Evolutionary conservation across 2,329 filamentous ascomycete species (phyloP), one percentile per base, ranked within the genome.

Genomic region (Aspergillus awamori): DNA sequence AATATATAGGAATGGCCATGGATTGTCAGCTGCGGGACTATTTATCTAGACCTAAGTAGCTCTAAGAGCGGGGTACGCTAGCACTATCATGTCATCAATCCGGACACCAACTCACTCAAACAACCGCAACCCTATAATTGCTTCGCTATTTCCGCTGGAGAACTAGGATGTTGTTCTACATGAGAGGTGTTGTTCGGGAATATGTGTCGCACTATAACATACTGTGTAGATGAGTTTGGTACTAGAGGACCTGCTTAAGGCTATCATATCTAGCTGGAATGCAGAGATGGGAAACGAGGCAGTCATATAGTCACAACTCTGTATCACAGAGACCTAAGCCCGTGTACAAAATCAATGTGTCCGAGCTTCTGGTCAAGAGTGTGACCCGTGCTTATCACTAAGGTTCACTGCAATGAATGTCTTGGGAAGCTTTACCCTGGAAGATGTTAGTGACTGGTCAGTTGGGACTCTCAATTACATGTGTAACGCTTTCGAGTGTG

Each of bases 341-440:
- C 41, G 17, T 45, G 8, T 20, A 22, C 5, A 13, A 24, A 11
- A 22, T 6, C 39, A 17, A 11, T 13, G 56, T 24, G 24, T 17
- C 4, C n/a, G 41, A n/a, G 43, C 38, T 22, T 39, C 13, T 8
- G 8, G 22, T 58, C 49, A 60, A 24, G 60, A 30, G 53, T 70
- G 69, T 52, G 76, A 66, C 30, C 74, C 71, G 67, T 80, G 78
- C 62, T 82, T 82, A 60, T 83, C 81, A 63, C 80, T 82, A 22
- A 83, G 67, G 62, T 83, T 83, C 20, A 83, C 80, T 1, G 81
- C 81, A 59, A 83, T 76, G 58, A 83, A 83, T 36, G 77, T 79
- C 67, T 82, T 82, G 8, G 81, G 81, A 43, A 83, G 71, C 72
- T 83, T 79, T n/a, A 83, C 81, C 26, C 79, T 81, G 33, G 49